These are phyloP conservation scores for Thinopyrum elongatum DNA, from an alignment of 176 grass and related monocot species.

Conservation along the genomic window DNA sequence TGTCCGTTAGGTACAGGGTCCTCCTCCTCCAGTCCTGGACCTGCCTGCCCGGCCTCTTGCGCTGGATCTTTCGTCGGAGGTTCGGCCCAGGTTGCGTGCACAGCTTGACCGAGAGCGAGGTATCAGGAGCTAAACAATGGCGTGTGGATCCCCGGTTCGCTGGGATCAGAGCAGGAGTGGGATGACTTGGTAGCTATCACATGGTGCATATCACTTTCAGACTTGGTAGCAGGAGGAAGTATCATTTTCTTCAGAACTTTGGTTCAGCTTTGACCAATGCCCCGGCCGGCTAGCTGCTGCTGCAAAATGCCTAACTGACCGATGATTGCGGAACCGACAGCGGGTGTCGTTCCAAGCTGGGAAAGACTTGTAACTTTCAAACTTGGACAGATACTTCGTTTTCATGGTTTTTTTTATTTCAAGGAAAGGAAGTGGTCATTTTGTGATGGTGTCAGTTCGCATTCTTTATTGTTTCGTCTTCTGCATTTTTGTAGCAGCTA, in stretches of 20 bases:
- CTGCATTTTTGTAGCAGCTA: no score
- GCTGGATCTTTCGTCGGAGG: background rate
- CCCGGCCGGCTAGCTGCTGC: background rate
- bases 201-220: background rate
- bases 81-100: background rate
- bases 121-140: background rate
- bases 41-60: background rate
- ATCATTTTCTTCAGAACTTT: background rate
- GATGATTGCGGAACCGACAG: slow-evolving; percentile 26
- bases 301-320: slow-evolving; percentile 22
- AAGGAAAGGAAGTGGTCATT: background rate
- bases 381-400: no score
- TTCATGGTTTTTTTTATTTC: background rate
- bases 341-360: no score
- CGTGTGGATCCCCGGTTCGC: background rate
- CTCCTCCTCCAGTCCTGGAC: background rate
- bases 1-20: slow-evolving; percentile 14
- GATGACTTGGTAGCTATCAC: background rate
- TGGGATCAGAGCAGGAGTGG: background rate
- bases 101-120: background rate
- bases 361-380: background rate
- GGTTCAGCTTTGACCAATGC: background rate
- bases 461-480: background rate
- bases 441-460: background rate
- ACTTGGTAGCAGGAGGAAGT: background rate